Evolutionary conservation across 176 grass and related monocot species (phyloP).

Genomic region (Triticum aestivum): DNA sequence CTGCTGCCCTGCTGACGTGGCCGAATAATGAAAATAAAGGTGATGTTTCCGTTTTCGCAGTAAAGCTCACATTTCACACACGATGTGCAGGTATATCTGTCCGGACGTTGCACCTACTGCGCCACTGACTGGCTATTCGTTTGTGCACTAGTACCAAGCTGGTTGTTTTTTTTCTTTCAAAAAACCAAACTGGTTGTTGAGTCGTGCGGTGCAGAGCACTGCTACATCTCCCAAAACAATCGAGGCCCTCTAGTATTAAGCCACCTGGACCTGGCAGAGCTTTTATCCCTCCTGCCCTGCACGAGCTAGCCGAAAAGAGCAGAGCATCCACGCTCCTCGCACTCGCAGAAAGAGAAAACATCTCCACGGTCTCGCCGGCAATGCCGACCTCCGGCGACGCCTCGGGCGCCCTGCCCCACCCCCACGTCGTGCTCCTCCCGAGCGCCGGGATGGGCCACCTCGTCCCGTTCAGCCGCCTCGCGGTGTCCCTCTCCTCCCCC

Average conservation of each 20-base stretch:
- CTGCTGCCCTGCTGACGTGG: no score
- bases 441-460: constrained; percentile 87
- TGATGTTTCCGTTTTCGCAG: no score
- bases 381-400: constrained; percentile 6
- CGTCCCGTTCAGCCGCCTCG: constrained; percentile 64
- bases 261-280: not conserved
- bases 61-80: no score
- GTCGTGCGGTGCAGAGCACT: not conserved
- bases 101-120: not conserved
- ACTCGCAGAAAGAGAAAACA: not conserved
- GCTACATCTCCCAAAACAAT: not conserved
- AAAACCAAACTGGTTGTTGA: not conserved
- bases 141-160: not conserved
- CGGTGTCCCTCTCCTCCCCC: constrained; percentile 26
- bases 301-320: not conserved
- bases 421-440: constrained; percentile 67
- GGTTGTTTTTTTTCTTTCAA: not conserved
- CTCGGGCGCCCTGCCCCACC: constrained; percentile 8
- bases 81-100: not conserved
- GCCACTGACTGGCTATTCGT: not conserved
- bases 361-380: not conserved
- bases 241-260: not conserved
- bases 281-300: not conserved
- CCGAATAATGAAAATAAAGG: no score
- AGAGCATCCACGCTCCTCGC: not conserved